Base-by-base conservation (phyloP, 164 flowering plant genomes). In the Stephania yunnanensis region DNA sequence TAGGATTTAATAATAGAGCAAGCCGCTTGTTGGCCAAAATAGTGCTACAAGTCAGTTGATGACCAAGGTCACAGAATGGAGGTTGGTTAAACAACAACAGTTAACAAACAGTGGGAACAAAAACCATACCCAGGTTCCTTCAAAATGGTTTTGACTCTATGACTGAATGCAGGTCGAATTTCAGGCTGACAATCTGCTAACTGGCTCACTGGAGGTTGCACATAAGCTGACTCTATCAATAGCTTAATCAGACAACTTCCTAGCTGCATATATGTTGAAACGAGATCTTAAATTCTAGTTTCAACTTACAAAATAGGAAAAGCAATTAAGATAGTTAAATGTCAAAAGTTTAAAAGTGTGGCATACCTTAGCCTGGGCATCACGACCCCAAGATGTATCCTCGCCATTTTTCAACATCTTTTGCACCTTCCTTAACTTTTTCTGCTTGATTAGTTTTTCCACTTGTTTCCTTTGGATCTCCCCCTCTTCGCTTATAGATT, bases 131-230 rank as follows among this genome's bases (percentile, higher is more conserved):
- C 88, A 30, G 85, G 73, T 25, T 82, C 86, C 77, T 72, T 88
- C 69, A 76, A 55, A 53, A 86, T 69, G 75, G 84, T 80, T 81
- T 84, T 95, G 68, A 87, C 80, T 63, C 71, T 78, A 78, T 95
- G 99, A 78, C 78, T 83, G 78, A 95, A 95, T 71, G 99, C 99
- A 76, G 99, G 99, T 25, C 97, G 87, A 80, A 95, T 78, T 81
- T 93, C 97, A 53, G 97, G 97, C 68, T 93, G 90, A 68, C 80
- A 64, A 48, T 91, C 97, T 11, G 80, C 86, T 70, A 84, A 80
- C 83, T 90, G 97, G 77, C 76, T 67, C 53, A 83, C 72, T 68
- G 97, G 92, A 84, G 87, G 83, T 78, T 90, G 97, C 46, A 95
- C 90, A 84, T 77, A 91, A 70, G 99, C 99, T 79, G 93, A 84